Conservation (phyloP, 2,329 filamentous ascomycete genomes). For the Aurifilum marmelostoma region DNA sequence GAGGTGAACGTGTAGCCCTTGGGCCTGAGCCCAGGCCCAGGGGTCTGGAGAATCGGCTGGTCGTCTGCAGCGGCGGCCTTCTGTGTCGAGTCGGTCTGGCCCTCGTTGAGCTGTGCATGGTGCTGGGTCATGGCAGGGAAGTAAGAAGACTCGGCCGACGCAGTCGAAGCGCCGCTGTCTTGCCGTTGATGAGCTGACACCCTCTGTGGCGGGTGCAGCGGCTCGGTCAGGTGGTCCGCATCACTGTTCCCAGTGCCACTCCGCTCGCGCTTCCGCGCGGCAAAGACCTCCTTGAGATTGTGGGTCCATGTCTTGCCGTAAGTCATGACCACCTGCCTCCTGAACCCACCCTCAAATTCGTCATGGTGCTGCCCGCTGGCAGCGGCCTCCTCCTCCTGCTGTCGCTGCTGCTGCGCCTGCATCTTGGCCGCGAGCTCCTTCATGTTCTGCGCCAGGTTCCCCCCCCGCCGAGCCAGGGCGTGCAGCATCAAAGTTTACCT, state of each 20-base stretch:
- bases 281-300: constrained; percentile 50
- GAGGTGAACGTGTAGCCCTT: constrained; percentile 78
- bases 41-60: constrained; percentile 43
- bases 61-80: constrained; percentile 2
- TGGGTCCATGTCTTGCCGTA: constrained; percentile 56
- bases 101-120: background rate
- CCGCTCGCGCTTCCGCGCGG: constrained; percentile 38
- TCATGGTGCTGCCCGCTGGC: constrained; percentile 27
- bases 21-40: constrained; percentile 54
- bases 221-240: constrained; percentile 25
- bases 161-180: constrained; percentile 28
- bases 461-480: constrained; percentile 28
- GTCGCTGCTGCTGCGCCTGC: constrained; percentile 19
- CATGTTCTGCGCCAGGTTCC: constrained; percentile 30
- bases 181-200: constrained; percentile 36
- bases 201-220: constrained; percentile 28
- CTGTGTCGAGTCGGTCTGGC: background rate
- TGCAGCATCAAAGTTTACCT: constrained; percentile 36
- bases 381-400: constrained; percentile 22
- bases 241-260: constrained; percentile 33
- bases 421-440: constrained; percentile 27
- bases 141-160: background rate
- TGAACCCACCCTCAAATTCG: constrained; percentile 44
- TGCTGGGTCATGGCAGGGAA: constrained; percentile 24
- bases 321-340: constrained; percentile 60